phyloP scores from a whole-genome alignment of 768 basidiomycete species.

The Psilocybe sp. region DNA sequence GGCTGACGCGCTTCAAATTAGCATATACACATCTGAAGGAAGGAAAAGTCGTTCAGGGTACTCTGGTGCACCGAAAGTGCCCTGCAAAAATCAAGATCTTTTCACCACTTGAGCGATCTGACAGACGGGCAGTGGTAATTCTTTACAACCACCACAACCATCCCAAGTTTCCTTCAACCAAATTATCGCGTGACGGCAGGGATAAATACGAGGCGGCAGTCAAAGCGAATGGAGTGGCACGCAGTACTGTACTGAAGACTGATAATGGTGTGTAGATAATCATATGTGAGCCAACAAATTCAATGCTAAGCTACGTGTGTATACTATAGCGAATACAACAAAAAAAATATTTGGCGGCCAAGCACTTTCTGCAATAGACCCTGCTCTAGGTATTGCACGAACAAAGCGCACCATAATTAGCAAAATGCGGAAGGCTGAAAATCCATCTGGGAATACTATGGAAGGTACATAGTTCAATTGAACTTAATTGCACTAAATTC shows the following conservation, averaged over 20 bases:
- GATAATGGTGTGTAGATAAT: constrained; percentile 1
- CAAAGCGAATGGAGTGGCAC: background rate
- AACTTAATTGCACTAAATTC: too few relatives aligned
- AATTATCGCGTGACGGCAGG: background rate
- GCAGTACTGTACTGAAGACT: background rate
- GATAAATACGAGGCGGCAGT: background rate
- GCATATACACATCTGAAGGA: background rate
- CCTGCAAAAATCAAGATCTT: constrained; percentile 3
- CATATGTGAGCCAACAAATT: too few relatives aligned
- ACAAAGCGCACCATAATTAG: background rate
- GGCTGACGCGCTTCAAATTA: too few relatives aligned
- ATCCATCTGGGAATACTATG: background rate
- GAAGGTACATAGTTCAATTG: too few relatives aligned
- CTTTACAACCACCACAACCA: background rate
- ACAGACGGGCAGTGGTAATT: background rate
- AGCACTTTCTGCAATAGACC: background rate
- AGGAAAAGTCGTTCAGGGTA: constrained; percentile 1
- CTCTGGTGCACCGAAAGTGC: background rate
- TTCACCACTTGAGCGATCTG: background rate
- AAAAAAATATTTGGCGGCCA: background rate
- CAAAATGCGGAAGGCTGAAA: background rate
- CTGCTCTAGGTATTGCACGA: background rate
- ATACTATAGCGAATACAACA: background rate
- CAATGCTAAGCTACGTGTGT: too few relatives aligned
- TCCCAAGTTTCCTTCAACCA: background rate